These are phyloP conservation scores for Choanephora cucurbitarum DNA, from an alignment of 371 early-diverging fungal species.

Conservation along the genomic window DNA sequence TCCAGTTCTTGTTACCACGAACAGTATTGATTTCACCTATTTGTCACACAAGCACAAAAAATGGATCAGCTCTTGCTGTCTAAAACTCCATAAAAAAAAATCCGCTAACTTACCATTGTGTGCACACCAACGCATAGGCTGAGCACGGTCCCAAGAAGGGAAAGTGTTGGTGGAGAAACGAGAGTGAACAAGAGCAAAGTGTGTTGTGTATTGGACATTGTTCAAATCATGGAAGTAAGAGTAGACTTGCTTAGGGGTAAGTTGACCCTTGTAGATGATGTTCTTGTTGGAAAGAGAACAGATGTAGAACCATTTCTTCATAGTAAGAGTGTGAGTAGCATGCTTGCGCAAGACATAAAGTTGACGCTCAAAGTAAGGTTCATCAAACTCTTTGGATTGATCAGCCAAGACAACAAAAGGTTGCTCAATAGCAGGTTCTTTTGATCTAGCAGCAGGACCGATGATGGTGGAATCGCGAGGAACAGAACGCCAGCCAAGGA, in stretches of 20 bases:
- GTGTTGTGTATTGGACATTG: slow-evolving; percentile 77
- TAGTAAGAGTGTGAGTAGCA: slow-evolving; percentile 78
- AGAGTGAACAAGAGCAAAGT: slow-evolving; percentile 96
- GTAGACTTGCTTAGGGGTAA: slow-evolving; percentile 93
- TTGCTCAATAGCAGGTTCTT: slow-evolving; percentile 91
- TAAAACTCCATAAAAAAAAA: too few relatives aligned
- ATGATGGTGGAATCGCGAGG: slow-evolving; percentile 85
- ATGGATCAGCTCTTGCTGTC: too few relatives aligned
- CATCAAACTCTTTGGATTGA: slow-evolving; percentile 56
- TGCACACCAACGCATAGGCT: slow-evolving; percentile 96
- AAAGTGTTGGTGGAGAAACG: slow-evolving; percentile 98
- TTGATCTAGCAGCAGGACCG: slow-evolving; percentile 85
- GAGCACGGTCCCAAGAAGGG: slow-evolving; percentile 98
- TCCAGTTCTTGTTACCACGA: slow-evolving; percentile 98
- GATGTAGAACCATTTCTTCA: slow-evolving; percentile 92
- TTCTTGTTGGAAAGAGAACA: slow-evolving; percentile 92
- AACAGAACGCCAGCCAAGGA: slow-evolving; percentile 90
- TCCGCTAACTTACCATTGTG: slow-evolving; percentile 96
- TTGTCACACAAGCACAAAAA: background rate
- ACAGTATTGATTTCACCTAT: slow-evolving; percentile 96
- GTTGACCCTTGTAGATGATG: slow-evolving; percentile 95
- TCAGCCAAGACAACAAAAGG: slow-evolving; percentile 77
- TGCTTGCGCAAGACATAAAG: slow-evolving; percentile 91
- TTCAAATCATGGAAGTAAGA: slow-evolving; percentile 87
- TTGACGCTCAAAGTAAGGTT: slow-evolving; percentile 79